phyloP scores from a whole-genome alignment of 345 rosid genomes.

The Abelmoschus esculentus region DNA sequence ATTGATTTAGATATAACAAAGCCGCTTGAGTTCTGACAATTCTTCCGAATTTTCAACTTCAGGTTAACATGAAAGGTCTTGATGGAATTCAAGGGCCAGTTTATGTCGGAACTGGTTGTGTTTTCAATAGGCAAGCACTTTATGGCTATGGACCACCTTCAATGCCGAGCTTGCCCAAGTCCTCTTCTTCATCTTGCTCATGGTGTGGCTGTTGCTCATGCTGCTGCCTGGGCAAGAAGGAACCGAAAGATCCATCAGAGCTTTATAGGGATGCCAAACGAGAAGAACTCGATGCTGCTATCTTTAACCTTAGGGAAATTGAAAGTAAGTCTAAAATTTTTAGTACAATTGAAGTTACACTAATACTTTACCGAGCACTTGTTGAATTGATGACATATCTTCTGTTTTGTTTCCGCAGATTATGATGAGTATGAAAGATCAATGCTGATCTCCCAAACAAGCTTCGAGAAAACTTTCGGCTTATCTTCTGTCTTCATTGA shows the following conservation, averaged over 20 bases:
- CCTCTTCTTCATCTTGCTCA: constrained; percentile 55
- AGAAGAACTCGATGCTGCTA: constrained; percentile 86
- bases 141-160: constrained; percentile 90
- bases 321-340: constrained; percentile 44
- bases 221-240: constrained; percentile 62
- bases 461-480: constrained; percentile 97
- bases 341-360: neutral
- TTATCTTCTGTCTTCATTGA: constrained; percentile 88
- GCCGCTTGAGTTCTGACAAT: constrained; percentile 11
- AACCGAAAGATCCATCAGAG: constrained; percentile 60
- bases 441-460: constrained; percentile 81
- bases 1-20: neutral
- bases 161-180: constrained; percentile 57
- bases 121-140: constrained; percentile 89
- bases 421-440: constrained; percentile 89
- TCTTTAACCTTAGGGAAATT: constrained; percentile 84
- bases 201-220: constrained; percentile 59
- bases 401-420: constrained; percentile 34
- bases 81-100: constrained; percentile 98
- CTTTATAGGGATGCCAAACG: constrained; percentile 72
- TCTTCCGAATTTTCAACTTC: constrained; percentile 17
- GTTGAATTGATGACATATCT: neutral
- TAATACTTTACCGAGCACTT: neutral
- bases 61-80: constrained; percentile 95
- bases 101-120: constrained; percentile 92